phyloP scores from a whole-genome alignment of 192 early-diverging fungal genomes.

The Umbelopsis vinacea region DNA sequence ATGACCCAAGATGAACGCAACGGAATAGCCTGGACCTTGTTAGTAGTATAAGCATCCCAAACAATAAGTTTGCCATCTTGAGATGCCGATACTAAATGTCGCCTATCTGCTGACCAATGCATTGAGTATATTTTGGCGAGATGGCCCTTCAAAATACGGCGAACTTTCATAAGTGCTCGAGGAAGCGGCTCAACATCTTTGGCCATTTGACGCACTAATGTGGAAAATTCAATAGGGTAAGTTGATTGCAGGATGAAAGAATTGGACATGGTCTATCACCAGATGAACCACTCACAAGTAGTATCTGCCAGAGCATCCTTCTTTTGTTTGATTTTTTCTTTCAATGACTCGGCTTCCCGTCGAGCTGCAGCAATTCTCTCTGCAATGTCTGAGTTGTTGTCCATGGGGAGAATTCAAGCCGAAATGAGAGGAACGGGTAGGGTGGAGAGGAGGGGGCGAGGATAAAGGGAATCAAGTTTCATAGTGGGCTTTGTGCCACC shows the following conservation, averaged over 20 bases:
- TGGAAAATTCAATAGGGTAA: constrained; percentile 28
- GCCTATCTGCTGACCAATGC: constrained; percentile 98
- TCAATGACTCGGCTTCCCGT: constrained; percentile 93
- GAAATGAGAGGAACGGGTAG: constrained; percentile 24
- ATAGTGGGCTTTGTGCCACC: constrained; percentile 21
- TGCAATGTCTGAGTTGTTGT: constrained; percentile 72
- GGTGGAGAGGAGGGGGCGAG: constrained; percentile 1
- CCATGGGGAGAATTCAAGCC: constrained; percentile 21
- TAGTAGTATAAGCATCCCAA: constrained; percentile 98
- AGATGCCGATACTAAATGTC: constrained; percentile 96
- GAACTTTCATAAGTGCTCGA: constrained; percentile 90
- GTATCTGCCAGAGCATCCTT: constrained; percentile 94
- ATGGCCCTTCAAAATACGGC: constrained; percentile 97
- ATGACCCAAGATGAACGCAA: constrained; percentile 99
- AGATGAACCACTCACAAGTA: constrained; percentile 70
- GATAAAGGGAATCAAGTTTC: constrained; percentile 24
- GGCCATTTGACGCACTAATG: constrained; percentile 83
- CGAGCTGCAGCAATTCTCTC: constrained; percentile 91
- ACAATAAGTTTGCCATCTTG: constrained; percentile 99
- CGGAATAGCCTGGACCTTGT: constrained; percentile 99
- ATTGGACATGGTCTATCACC: not conserved
- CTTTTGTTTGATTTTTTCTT: constrained; percentile 94
- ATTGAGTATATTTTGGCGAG: constrained; percentile 99
- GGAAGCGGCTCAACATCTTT: constrained; percentile 88
- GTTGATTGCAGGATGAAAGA: not conserved